These are phyloP conservation scores for Cladophialophora immunda DNA, from an alignment of 2,329 filamentous ascomycete genomes.

Conservation along the genomic window DNA sequence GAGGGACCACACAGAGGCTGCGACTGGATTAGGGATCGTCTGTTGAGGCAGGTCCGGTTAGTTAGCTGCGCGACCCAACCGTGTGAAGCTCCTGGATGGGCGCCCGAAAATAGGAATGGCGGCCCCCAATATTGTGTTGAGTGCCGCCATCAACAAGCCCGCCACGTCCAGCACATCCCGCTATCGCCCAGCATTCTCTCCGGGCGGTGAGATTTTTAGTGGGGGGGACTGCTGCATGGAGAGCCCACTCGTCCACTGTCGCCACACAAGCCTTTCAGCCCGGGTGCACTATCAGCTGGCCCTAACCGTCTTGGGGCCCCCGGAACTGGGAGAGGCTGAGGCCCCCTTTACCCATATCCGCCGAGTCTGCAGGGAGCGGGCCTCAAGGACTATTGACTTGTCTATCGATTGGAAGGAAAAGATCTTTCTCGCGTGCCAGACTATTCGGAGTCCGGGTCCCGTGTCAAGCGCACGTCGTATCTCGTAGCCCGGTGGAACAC, in stretches of 20 bases:
- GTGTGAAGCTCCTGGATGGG: slow-evolving; percentile 9
- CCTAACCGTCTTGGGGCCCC: slow-evolving; percentile 8
- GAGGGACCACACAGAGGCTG: slow-evolving; percentile 21
- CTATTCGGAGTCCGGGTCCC: slow-evolving; percentile 34
- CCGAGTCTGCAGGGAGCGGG: slow-evolving; percentile 16
- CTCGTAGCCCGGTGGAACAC: slow-evolving; percentile 26
- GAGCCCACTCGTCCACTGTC: slow-evolving; percentile 1
- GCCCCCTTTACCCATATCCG: slow-evolving; percentile 17
- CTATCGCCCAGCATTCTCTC: slow-evolving; percentile 3
- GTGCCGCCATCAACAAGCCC: slow-evolving; percentile 11
- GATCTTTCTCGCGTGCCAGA: slow-evolving; percentile 28
- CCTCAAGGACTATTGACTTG: slow-evolving; percentile 8
- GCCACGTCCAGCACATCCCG: slow-evolving; percentile 5
- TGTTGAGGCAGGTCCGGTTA: slow-evolving; percentile 40
- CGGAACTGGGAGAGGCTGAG: slow-evolving; percentile 18
- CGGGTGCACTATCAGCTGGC: slow-evolving; percentile 18
- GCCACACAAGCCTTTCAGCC: slow-evolving; percentile 19
- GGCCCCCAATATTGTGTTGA: slow-evolving; percentile 34
- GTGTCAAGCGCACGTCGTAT: slow-evolving; percentile 27
- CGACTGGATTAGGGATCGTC: slow-evolving; percentile 20
- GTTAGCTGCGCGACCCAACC: slow-evolving; percentile 17
- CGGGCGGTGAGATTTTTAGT: slow-evolving; percentile 35
- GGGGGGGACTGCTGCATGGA: neutral
- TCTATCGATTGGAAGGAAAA: slow-evolving; percentile 21
- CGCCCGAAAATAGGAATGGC: slow-evolving; percentile 39